Evolutionary conservation across 306 rosid genomes (phyloP).

Genomic region (Acacia melanoxylon): DNA sequence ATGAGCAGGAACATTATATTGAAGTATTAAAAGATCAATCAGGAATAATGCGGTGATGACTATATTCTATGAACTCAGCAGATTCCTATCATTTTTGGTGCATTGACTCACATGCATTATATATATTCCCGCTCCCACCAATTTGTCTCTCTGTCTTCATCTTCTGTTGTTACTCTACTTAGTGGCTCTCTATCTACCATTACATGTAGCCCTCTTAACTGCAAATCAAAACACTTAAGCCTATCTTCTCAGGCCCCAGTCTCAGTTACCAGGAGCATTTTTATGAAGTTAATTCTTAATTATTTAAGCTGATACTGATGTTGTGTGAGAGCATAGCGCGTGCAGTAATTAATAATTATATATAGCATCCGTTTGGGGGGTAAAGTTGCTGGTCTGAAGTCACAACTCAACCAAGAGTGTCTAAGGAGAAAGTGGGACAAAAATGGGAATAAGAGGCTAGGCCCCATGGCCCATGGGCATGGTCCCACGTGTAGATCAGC

Average conservation of each 20-base stretch:
- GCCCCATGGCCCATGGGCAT: conserved; percentile 28
- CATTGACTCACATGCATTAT: background rate
- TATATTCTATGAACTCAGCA: background rate
- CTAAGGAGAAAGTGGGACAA: background rate
- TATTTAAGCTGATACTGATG: background rate
- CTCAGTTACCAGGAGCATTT: background rate
- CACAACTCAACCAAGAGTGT: background rate
- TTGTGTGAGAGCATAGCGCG: background rate
- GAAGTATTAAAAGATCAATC: background rate
- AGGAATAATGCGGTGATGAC: background rate
- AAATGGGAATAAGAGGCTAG: conserved; percentile 10
- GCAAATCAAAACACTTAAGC: conserved; percentile 11
- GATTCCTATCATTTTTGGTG: conserved; percentile 14
- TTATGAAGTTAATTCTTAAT: background rate
- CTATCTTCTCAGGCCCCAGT: background rate
- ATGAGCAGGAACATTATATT: background rate
- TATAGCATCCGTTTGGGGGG: background rate
- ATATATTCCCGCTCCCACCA: background rate
- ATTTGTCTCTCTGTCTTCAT: background rate
- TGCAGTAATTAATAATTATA: background rate
- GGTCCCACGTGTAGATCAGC: conserved; percentile 44
- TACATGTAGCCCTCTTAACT: background rate
- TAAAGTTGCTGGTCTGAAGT: conserved; percentile 24
- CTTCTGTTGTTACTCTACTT: background rate
- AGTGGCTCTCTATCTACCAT: background rate